Conservation (phyloP, 73 alveolate genomes). For the Paramecium tetraurelia region DNA sequence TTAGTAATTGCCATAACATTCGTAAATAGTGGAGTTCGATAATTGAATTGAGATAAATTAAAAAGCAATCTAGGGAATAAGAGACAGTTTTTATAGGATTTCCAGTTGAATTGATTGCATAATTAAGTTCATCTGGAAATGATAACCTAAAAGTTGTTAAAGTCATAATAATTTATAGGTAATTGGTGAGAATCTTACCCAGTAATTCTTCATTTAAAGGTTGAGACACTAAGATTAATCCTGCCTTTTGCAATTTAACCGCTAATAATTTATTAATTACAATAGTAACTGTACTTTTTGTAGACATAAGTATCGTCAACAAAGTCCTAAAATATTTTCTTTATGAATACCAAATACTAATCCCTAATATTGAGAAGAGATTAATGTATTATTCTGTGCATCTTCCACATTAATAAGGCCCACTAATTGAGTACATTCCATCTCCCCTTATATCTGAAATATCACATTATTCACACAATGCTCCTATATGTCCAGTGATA, state of each 20-base stretch:
- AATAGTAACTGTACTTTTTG: background rate
- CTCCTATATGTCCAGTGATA: slow-evolving; percentile 29
- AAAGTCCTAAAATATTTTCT: background rate
- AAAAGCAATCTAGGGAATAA: slow-evolving; percentile 28
- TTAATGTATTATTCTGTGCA: background rate
- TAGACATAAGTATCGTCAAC: background rate
- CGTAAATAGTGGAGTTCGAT: background rate
- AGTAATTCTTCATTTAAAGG: background rate
- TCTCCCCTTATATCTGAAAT: background rate
- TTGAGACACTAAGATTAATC: background rate
- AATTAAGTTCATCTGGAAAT: background rate
- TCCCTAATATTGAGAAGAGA: background rate
- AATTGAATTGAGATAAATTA: background rate
- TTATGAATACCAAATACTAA: background rate
- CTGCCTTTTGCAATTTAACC: background rate
- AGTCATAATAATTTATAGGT: background rate
- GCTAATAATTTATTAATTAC: background rate
- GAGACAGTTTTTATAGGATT: slow-evolving; percentile 33
- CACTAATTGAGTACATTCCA: background rate
- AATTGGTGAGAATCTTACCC: background rate
- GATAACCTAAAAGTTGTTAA: background rate
- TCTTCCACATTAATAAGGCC: background rate
- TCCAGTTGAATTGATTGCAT: background rate
- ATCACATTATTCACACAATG: slow-evolving; percentile 45
- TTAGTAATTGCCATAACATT: background rate